Conservation (phyloP, 306 rosid genomes). For the Quercus glauca region DNA sequence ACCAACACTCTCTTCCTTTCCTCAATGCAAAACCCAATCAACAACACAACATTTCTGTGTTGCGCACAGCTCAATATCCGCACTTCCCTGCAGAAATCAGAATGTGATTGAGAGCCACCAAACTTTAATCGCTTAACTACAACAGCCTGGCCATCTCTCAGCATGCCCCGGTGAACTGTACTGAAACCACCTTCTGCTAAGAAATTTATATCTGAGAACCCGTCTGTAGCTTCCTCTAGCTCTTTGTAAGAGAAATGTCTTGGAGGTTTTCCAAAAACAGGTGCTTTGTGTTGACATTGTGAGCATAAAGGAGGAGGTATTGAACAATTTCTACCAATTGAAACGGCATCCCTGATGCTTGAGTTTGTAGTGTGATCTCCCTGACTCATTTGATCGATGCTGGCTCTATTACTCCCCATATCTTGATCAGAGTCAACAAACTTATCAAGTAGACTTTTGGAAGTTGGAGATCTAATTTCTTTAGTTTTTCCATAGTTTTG, state of each 20-base stretch:
- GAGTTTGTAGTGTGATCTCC: constrained; percentile 43
- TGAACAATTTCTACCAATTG: constrained; percentile 65
- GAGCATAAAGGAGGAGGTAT: constrained; percentile 92
- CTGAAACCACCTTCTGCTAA: constrained; percentile 88
- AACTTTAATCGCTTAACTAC: constrained; percentile 88
- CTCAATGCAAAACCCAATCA: constrained; percentile 81
- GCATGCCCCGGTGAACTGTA: constrained; percentile 72
- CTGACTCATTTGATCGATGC: constrained; percentile 32
- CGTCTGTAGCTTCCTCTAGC: constrained; percentile 75
- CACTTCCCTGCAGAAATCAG: constrained; percentile 90
- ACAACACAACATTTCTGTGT: constrained; percentile 89
- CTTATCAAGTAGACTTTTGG: constrained; percentile 45
- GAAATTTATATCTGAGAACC: constrained; percentile 64
- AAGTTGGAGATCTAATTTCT: constrained; percentile 46
- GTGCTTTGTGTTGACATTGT: constrained; percentile 80
- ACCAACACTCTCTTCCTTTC: constrained; percentile 65
- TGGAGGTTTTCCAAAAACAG: constrained; percentile 90
- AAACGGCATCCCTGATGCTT: constrained; percentile 57
- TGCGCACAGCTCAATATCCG: constrained; percentile 94
- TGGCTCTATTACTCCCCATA: constrained; percentile 22
- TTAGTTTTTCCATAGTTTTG: constrained; percentile 26
- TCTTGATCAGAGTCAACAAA: constrained; percentile 42
- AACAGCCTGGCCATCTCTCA: constrained; percentile 86
- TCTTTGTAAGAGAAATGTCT: constrained; percentile 71
- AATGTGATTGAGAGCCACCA: constrained; percentile 76